A percentile compares a stretch with the other conserved stretches of the same genome.
Evolutionary conservation across 768 basidiomycete species (phyloP).

Genomic region (Tubosaeta sp.): DNA sequence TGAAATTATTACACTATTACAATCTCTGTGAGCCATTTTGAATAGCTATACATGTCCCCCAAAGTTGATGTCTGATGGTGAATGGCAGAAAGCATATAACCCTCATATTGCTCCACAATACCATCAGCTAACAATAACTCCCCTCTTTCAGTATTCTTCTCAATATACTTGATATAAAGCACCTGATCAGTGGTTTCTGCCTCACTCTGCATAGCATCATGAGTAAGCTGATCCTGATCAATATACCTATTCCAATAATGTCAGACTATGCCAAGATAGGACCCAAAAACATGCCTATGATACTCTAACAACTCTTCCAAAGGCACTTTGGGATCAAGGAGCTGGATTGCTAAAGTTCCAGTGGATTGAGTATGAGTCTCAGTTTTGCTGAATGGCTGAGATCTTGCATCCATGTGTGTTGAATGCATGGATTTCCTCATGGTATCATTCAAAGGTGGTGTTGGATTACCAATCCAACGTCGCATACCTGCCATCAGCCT

Average conservation of each 20-base stretch:
- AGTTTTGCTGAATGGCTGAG: slow-evolving; percentile 24
- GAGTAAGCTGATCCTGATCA: slow-evolving; percentile 64
- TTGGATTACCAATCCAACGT: slow-evolving; percentile 66
- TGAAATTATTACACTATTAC: not conserved
- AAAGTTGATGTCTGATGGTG: not conserved
- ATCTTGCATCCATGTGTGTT: slow-evolving; percentile 24
- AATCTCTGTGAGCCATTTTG: slow-evolving; percentile 19
- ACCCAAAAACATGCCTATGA: slow-evolving; percentile 46
- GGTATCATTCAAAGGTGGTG: slow-evolving; percentile 39
- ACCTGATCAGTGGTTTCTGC: slow-evolving; percentile 58
- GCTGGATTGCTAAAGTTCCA: slow-evolving; percentile 50
- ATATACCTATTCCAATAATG: slow-evolving; percentile 49
- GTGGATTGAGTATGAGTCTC: slow-evolving; percentile 41
- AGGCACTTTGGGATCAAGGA: slow-evolving; percentile 61
- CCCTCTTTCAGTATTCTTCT: slow-evolving; percentile 31
- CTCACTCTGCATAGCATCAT: slow-evolving; percentile 50
- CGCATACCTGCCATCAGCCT: slow-evolving; percentile 78
- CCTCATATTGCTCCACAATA: slow-evolving; percentile 16
- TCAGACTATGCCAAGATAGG: not conserved
- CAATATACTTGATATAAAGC: slow-evolving; percentile 50
- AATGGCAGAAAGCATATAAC: slow-evolving; percentile 16
- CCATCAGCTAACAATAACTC: slow-evolving; percentile 11
- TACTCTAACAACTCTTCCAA: slow-evolving; percentile 68
- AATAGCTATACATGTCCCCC: slow-evolving; percentile 14
- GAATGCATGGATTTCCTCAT: slow-evolving; percentile 35